A percentile compares a stretch with the other conserved stretches of the same genome.
Conservation (phyloP, 805 yeast species). For the Ogataea pini region DNA sequence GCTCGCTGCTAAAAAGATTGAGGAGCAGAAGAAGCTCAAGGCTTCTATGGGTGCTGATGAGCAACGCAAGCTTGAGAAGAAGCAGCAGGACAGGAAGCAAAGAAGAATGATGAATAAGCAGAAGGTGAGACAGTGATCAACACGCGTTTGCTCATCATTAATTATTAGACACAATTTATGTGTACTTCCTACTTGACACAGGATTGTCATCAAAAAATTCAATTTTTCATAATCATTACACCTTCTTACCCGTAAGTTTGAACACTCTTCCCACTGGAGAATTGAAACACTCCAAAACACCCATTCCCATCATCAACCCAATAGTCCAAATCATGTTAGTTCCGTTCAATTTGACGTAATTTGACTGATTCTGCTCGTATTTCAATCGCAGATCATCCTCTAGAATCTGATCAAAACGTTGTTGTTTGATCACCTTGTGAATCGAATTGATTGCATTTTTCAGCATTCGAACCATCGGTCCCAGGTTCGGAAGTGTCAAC, state of each 20-base stretch:
- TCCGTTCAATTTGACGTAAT: slow-evolving; percentile 52
- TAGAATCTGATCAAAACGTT: slow-evolving; percentile 44
- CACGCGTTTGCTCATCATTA: not conserved
- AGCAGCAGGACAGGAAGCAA: slow-evolving; percentile 78
- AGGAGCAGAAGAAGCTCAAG: slow-evolving; percentile 64
- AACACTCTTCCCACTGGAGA: slow-evolving; percentile 57
- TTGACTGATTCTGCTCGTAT: slow-evolving; percentile 48
- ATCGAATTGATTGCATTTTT: slow-evolving; percentile 47
- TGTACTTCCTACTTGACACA: slow-evolving; percentile 5
- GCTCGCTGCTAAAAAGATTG: slow-evolving; percentile 67
- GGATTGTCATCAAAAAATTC: not conserved
- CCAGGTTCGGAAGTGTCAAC: slow-evolving; percentile 51
- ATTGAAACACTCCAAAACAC: slow-evolving; percentile 50
- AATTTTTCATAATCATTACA: slow-evolving; percentile 6
- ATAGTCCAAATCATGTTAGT: slow-evolving; percentile 50
- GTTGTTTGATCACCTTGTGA: slow-evolving; percentile 38
- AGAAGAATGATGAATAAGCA: slow-evolving; percentile 70
- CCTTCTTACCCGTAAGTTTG: slow-evolving; percentile 44
- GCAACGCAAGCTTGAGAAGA: slow-evolving; percentile 75
- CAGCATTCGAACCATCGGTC: slow-evolving; percentile 46
- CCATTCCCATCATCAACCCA: slow-evolving; percentile 53
- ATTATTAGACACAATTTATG: not conserved
- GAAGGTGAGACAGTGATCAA: slow-evolving; percentile 39
- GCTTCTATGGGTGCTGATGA: slow-evolving; percentile 73
- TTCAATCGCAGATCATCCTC: slow-evolving; percentile 43